A percentile compares a stretch with the other conserved stretches of the same genome.
phyloP scores from a whole-genome alignment of 2,329 filamentous ascomycete species.

The Chaetomium strumarium region DNA sequence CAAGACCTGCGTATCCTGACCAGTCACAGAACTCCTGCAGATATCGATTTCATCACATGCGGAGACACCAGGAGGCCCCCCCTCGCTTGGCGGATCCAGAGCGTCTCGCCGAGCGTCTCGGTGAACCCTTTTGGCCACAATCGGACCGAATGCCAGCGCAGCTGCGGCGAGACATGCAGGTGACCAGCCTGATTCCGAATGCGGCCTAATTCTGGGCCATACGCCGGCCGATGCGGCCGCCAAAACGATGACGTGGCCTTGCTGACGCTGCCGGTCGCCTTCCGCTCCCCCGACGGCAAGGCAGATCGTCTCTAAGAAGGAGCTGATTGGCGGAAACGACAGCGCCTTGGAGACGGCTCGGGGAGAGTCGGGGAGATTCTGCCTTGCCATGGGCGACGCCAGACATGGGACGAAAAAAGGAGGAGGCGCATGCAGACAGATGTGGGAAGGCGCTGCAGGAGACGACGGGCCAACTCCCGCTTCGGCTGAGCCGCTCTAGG shows the following conservation, averaged over 20 bases:
- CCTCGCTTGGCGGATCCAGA: neutral
- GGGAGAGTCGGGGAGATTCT: too few relatives aligned
- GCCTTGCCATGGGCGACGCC: conserved; percentile 12
- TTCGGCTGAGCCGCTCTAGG: conserved; percentile 14
- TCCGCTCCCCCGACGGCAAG: conserved; percentile 9
- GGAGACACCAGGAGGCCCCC: conserved; percentile 4
- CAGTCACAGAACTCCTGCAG: conserved; percentile 10
- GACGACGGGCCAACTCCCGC: conserved; percentile 8
- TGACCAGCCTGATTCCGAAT: neutral
- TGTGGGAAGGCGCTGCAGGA: conserved; percentile 6
- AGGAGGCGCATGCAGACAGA: conserved; percentile 5
- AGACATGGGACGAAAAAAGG: too few relatives aligned
- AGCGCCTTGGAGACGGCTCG: too few relatives aligned
- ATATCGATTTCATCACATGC: conserved; percentile 6
- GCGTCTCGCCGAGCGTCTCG: conserved; percentile 5
- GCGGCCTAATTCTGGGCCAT: too few relatives aligned
- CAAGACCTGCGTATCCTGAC: conserved; percentile 7
- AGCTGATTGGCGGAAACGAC: neutral
- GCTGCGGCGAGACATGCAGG: conserved; percentile 9
- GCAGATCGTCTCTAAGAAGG: conserved; percentile 7
- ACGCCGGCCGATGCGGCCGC: conserved; percentile 4
- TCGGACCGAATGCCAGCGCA: conserved; percentile 14
- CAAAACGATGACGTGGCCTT: conserved; percentile 12
- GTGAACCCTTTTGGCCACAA: conserved; percentile 10
- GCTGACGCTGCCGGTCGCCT: too few relatives aligned